Conservation (phyloP, 768 basidiomycete genomes). For the Thelephora ganbajun region DNA sequence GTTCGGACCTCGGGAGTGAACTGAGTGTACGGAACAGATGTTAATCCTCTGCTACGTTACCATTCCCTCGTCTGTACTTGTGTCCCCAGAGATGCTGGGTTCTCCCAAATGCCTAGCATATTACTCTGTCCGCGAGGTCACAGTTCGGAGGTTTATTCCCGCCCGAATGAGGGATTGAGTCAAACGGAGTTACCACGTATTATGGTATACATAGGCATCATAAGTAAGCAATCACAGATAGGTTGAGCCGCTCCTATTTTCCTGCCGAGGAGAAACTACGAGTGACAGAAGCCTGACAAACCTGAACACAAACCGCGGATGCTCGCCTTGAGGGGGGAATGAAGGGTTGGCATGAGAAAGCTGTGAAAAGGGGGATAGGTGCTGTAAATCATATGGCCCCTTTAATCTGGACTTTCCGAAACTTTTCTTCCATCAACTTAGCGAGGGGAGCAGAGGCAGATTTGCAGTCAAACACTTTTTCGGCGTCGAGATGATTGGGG, state of each 20-base stretch:
- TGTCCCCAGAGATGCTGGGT: slow-evolving; percentile 35
- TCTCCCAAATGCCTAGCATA: slow-evolving; percentile 65
- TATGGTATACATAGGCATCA: not conserved
- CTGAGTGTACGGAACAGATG: slow-evolving; percentile 38
- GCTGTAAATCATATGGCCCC: slow-evolving; percentile 58
- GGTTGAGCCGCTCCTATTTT: not conserved
- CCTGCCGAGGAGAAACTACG: not conserved
- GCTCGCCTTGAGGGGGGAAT: not conserved
- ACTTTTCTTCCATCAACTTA: slow-evolving; percentile 64
- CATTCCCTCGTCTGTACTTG: slow-evolving; percentile 62
- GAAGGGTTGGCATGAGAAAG: not conserved
- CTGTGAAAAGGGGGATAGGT: slow-evolving; percentile 5
- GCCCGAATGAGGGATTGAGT: slow-evolving; percentile 83
- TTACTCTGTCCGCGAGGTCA: slow-evolving; percentile 77
- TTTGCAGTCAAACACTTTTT: slow-evolving; percentile 65
- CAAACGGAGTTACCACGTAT: not conserved
- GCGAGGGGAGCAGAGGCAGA: slow-evolving; percentile 39
- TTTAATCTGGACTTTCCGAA: slow-evolving; percentile 79
- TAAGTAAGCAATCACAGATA: not conserved
- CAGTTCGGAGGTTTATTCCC: slow-evolving; percentile 75
- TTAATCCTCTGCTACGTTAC: slow-evolving; percentile 85
- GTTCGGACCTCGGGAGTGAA: not conserved
- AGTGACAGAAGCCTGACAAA: slow-evolving; percentile 2
- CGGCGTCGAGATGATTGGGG: slow-evolving; percentile 41
- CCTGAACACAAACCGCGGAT: not conserved